Conservation (phyloP, 2,329 filamentous ascomycete genomes). For the Uncinocarpus reesii region DNA sequence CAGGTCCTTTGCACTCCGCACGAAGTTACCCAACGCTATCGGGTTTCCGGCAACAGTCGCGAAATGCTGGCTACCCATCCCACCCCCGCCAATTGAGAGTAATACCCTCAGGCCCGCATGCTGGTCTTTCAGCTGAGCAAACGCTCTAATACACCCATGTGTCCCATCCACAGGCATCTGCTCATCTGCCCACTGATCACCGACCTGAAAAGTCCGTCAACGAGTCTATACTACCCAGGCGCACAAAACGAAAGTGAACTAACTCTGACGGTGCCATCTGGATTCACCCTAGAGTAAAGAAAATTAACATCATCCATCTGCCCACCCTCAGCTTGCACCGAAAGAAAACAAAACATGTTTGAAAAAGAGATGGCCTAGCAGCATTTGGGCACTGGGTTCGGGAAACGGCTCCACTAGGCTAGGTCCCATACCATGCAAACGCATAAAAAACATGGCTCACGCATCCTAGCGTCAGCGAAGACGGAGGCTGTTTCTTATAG, state of each 20-base stretch:
- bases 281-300: constrained; percentile 45
- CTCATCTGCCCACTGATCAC: constrained; percentile 67
- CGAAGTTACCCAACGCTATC: constrained; percentile 57
- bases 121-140: constrained; percentile 60
- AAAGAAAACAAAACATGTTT: background rate
- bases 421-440: constrained; percentile 56
- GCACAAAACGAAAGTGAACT: constrained; percentile 32
- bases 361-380: too few relatives aligned
- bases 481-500: constrained; percentile 63
- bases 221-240: constrained; percentile 16
- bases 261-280: constrained; percentile 66
- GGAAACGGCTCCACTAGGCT: too few relatives aligned
- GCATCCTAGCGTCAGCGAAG: constrained; percentile 61
- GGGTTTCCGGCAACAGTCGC: constrained; percentile 55
- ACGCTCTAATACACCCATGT: constrained; percentile 60
- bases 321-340: too few relatives aligned
- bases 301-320: constrained; percentile 2
- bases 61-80: constrained; percentile 55
- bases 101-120: constrained; percentile 64
- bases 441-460: constrained; percentile 77
- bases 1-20: constrained; percentile 53
- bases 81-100: constrained; percentile 63
- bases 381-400: too few relatives aligned
- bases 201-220: constrained; percentile 46
- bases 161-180: constrained; percentile 62